These are phyloP conservation scores for Somion occarium DNA, from an alignment of 1,284 basidiomycete species.

Conservation along the genomic window DNA sequence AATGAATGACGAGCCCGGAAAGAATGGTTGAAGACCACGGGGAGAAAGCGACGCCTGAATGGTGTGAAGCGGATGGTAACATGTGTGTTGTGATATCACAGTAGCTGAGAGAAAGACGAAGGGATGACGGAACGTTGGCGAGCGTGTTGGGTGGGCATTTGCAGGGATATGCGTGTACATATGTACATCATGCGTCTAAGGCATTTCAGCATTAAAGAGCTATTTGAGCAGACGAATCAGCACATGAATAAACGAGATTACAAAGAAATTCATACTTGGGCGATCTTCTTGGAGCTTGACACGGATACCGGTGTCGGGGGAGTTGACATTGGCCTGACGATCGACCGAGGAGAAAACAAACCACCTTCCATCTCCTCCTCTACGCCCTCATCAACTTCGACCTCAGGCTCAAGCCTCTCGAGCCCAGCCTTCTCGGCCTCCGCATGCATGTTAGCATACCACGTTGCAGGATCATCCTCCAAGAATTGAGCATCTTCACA, in stretches of 20 bases:
- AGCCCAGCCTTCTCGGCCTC: neutral
- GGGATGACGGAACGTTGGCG: no score
- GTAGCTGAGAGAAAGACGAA: neutral
- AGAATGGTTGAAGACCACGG: neutral
- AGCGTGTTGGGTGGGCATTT: no score
- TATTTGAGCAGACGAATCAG: neutral
- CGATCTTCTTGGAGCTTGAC: constrained; percentile 4
- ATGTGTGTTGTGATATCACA: neutral
- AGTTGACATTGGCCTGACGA: constrained; percentile 13
- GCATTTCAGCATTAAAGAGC: constrained; percentile 9
- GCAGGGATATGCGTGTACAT: neutral
- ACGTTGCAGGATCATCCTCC: neutral
- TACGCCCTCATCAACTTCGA: neutral
- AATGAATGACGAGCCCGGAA: neutral
- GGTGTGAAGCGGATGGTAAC: no score
- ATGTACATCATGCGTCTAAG: neutral
- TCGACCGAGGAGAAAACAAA: constrained; percentile 5
- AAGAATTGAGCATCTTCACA: neutral
- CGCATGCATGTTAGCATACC: no score
- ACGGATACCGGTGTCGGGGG: constrained; percentile 5
- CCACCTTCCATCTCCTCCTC: neutral
- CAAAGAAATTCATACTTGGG: constrained; percentile 4
- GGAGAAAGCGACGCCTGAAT: no score
- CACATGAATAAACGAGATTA: neutral
- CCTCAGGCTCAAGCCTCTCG: neutral